Evolutionary conservation across 2,329 filamentous ascomycete genomes (phyloP).

Genomic region (Alternaria burnsii): DNA sequence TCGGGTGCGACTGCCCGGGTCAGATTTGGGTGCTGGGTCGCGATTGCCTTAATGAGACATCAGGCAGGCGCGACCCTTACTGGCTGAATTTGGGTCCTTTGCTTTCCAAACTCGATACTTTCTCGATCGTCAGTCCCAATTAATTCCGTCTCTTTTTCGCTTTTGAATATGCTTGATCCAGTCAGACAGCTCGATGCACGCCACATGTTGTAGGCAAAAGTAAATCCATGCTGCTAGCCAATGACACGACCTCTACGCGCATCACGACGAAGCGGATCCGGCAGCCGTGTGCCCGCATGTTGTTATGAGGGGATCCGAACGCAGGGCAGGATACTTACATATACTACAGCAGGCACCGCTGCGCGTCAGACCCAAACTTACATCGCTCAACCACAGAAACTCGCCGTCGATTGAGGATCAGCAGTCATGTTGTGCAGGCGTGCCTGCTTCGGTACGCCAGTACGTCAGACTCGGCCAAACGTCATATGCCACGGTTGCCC

Average conservation of each 20-base stretch:
- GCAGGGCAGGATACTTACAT: slow-evolving; percentile 7
- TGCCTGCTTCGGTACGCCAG: background rate
- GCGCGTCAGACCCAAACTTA: background rate
- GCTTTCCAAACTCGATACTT: background rate
- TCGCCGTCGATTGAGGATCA: background rate
- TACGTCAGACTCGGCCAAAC: slow-evolving; percentile 7
- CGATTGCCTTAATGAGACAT: background rate
- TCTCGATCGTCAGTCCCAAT: background rate
- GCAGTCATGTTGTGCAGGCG: background rate
- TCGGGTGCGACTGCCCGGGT: background rate
- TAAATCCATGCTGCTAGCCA: background rate
- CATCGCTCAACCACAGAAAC: background rate
- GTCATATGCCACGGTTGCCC: slow-evolving; percentile 23
- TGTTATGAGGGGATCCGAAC: slow-evolving; percentile 11
- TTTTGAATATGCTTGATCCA: background rate
- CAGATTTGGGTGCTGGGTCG: background rate
- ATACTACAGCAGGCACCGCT: background rate
- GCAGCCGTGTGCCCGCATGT: slow-evolving; percentile 1
- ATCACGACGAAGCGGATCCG: slow-evolving; percentile 12
- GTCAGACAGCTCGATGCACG: background rate
- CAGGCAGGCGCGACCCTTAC: background rate
- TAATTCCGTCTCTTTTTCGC: background rate
- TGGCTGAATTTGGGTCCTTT: background rate
- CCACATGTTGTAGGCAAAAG: background rate
- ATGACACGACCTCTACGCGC: background rate